A percentile compares a stretch with the other conserved stretches of the same genome.
These are phyloP conservation scores for Sindora glabra DNA, from an alignment of 306 rosid genomes.

Conservation along the genomic window DNA sequence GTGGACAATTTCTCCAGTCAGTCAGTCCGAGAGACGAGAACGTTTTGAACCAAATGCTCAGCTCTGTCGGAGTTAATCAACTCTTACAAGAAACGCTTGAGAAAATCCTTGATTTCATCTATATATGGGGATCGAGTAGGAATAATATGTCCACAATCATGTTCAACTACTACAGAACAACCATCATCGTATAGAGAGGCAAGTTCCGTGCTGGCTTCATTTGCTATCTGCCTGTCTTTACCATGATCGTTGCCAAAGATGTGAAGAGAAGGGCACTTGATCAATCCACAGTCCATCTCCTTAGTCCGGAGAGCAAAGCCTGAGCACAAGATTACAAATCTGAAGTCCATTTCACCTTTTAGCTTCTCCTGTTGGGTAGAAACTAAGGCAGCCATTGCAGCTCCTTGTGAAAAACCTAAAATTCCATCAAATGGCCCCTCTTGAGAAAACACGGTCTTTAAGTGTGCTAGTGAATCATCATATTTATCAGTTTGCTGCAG, in stretches of 20 bases:
- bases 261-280: conserved; percentile 74
- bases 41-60: too few relatives aligned
- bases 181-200: conserved; percentile 55
- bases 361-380: conserved; percentile 41
- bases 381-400: conserved; percentile 74
- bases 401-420: conserved; percentile 89
- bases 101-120: conserved; percentile 63
- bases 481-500: conserved; percentile 69
- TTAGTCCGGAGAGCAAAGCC: conserved; percentile 45
- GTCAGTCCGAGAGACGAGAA: too few relatives aligned
- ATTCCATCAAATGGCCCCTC: conserved; percentile 82
- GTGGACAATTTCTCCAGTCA: too few relatives aligned
- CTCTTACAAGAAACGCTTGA: conserved; percentile 40
- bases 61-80: too few relatives aligned
- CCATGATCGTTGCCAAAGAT: conserved; percentile 67
- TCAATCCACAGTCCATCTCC: conserved; percentile 29
- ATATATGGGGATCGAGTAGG: conserved; percentile 76
- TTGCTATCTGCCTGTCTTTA: conserved; percentile 71
- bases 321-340: conserved; percentile 72
- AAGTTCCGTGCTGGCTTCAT: conserved; percentile 59
- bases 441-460: conserved; percentile 41
- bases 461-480: conserved; percentile 49
- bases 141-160: conserved; percentile 76
- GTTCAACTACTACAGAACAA: conserved; percentile 55
- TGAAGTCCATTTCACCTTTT: conserved; percentile 38